These are phyloP conservation scores for Immersiporthe knoxdaviesiana DNA, from an alignment of 2,329 filamentous ascomycete species.

Conservation along the genomic window DNA sequence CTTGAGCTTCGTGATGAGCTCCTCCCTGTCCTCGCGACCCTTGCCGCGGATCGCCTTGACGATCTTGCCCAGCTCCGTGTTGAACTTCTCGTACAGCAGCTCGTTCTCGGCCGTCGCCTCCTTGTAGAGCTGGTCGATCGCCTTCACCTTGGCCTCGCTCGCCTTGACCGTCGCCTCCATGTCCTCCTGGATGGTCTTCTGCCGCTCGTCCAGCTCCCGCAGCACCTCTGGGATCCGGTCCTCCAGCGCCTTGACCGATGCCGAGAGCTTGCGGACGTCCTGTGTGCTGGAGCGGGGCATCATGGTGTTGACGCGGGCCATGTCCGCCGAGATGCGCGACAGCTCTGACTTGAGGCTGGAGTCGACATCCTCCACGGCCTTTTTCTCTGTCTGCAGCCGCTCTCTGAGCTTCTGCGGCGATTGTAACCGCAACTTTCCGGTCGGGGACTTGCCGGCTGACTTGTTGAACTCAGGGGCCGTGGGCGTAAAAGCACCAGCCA, in stretches of 20 bases:
- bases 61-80: conserved; percentile 85
- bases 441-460: conserved; percentile 40
- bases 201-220: conserved; percentile 62
- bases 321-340: conserved; percentile 78
- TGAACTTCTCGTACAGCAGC: conserved; percentile 88
- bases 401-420: conserved; percentile 79
- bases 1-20: conserved; percentile 71
- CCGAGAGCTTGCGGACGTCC: conserved; percentile 54
- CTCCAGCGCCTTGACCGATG: conserved; percentile 69
- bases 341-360: conserved; percentile 74
- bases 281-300: conserved; percentile 42
- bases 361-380: conserved; percentile 71
- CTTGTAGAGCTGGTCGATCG: conserved; percentile 86
- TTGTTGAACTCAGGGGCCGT: conserved; percentile 31
- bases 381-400: conserved; percentile 81
- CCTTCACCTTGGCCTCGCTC: conserved; percentile 76
- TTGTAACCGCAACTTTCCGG: conserved; percentile 66
- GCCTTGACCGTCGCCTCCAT: conserved; percentile 72
- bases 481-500: conserved; percentile 34
- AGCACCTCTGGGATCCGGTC: conserved; percentile 64
- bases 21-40: conserved; percentile 77
- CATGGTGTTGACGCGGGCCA: conserved; percentile 60
- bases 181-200: conserved; percentile 69
- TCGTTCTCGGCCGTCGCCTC: conserved; percentile 91
- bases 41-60: conserved; percentile 73